These are phyloP conservation scores for Rhododendron mucronatum DNA, from an alignment of 148 eudicot species.

Conservation along the genomic window DNA sequence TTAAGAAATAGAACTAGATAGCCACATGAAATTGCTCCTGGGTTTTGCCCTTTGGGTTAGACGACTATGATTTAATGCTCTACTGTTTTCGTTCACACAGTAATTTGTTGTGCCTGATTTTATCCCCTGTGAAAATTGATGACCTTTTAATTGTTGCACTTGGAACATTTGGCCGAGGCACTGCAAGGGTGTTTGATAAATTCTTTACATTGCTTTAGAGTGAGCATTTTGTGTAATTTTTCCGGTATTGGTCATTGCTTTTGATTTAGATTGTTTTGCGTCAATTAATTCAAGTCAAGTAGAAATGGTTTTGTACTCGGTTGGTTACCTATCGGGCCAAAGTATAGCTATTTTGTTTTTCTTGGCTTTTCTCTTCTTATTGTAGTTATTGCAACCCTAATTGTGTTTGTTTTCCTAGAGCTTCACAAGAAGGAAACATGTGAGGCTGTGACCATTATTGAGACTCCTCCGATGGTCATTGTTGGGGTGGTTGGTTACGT, in stretches of 20 bases:
- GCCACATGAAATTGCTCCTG: neutral
- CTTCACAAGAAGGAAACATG: slow-evolving; percentile 88
- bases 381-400: neutral
- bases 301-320: neutral
- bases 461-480: slow-evolving; percentile 71
- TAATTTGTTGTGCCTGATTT: neutral
- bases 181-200: neutral
- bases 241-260: neutral
- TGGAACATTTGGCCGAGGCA: neutral
- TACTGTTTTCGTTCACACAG: no score
- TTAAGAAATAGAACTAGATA: neutral
- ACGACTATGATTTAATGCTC: neutral
- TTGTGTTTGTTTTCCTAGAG: slow-evolving; percentile 25
- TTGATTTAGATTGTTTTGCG: neutral
- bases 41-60: neutral
- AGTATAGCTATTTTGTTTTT: neutral
- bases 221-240: no score
- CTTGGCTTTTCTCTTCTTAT: no score
- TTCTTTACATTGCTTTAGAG: no score
- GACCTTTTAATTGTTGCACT: neutral
- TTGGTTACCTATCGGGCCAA: neutral
- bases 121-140: neutral
- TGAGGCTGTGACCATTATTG: slow-evolving; percentile 77
- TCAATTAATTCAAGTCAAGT: neutral
- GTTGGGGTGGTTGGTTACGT: slow-evolving; percentile 73